Evolutionary conservation across 192 early-diverging fungal species (phyloP), one percentile per base, ranked within the genome.

Genomic region (Podila epigama): DNA sequence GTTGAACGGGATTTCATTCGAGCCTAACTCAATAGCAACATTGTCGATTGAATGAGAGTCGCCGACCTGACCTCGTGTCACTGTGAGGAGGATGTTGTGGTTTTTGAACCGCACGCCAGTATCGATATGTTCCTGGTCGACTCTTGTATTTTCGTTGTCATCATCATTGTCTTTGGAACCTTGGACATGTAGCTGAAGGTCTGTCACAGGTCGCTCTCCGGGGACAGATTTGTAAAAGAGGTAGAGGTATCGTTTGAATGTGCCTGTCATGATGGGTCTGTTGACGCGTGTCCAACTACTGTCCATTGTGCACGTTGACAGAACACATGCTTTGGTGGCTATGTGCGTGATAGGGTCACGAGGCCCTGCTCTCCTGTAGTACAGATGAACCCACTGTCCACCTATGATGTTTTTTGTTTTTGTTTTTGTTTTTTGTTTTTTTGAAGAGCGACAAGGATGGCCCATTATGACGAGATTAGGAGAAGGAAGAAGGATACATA

Each of bases 371-470:
- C 41, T 36, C 55, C 63, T 68, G 37, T 44, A 77, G 66, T 68
- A 77, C 16, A 77, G 61, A 29, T 77, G 37, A n/a, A 77, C 73
- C 73, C 73, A 77, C 56, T 77, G 73, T 25, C 73, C 73, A 33
- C 73, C 73, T 77, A 44, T 39, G 13, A 6, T 31, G 35, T 15
- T 13, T 15, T 12, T 31, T 37, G 56, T 31, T 37, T 9, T 31
- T n/a, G 12, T n/a, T 6, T 15, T 37, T 15, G 56, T 8, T 37
- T 9, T 35, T 15, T 16, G 18, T 20, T 12, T 31, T 37, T 16
- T 25, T 5, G 7, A 28, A 34, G 11, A 34, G 29, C n/a, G 22
- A 22, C 29, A 33, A 33, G 50, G 10, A 13, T 50, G 34, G 39
- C 8, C 20, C 28, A 12, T 22, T 33, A 2, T 18, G 33, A 37